Conservation (phyloP, 164 flowering plant genomes). For the Aristolochia californica region DNA sequence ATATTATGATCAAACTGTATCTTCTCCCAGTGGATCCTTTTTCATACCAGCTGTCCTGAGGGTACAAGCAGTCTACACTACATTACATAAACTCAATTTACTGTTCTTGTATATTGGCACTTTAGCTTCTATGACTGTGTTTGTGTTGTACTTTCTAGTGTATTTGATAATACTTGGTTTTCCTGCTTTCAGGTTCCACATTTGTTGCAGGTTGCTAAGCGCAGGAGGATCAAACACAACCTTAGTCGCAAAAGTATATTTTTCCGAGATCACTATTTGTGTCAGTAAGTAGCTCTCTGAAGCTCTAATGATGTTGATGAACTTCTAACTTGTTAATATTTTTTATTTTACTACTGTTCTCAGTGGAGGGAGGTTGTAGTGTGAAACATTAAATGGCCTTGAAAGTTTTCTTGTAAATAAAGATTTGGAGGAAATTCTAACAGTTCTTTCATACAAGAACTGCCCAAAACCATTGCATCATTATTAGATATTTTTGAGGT, state of each 20-base stretch:
- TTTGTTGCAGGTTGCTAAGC: constrained; percentile 67
- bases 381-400: too few species aligned
- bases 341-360: too few species aligned
- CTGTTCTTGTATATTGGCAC: background rate
- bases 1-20: constrained; percentile 86
- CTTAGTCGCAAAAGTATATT: constrained; percentile 66
- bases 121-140: background rate
- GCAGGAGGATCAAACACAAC: constrained; percentile 40
- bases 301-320: too few species aligned
- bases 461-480: too few species aligned
- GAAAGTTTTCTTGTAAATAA: too few species aligned
- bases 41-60: constrained; percentile 90
- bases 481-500: too few species aligned
- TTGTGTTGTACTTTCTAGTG: too few species aligned
- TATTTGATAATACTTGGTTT: background rate
- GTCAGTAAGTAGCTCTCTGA: constrained; percentile 55
- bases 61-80: constrained; percentile 32
- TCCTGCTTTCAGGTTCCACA: constrained; percentile 55
- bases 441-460: too few species aligned
- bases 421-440: too few species aligned
- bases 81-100: background rate
- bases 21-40: constrained; percentile 78
- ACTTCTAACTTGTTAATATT: too few species aligned
- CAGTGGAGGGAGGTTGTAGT: too few species aligned
- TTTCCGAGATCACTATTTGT: constrained; percentile 47